Evolutionary conservation across 768 basidiomycete species (phyloP), one percentile per base, ranked within the genome.

Genomic region (Collybiopsis luxurians): DNA sequence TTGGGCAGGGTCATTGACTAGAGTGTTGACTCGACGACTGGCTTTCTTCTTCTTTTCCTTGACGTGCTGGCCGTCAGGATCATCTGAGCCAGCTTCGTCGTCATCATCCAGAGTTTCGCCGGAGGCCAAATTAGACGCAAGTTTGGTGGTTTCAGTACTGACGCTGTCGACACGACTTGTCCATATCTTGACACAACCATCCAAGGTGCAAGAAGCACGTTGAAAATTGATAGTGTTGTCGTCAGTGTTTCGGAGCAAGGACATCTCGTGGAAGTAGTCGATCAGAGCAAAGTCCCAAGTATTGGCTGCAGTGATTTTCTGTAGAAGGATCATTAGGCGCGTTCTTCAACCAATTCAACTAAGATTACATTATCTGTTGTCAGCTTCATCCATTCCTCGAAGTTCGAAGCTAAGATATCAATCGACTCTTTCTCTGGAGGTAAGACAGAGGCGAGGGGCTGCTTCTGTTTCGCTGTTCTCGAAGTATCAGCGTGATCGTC

Each of bases 351-450:
- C 13, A 28, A n/a, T 5, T 38, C 68, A 60, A 36, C 40, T 19
- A 19, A 53, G 27, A 85, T 63, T 68, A 98, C 97, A 71, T 98
- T 98, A 68, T 98, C 96, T 2, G 96, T 98, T 1, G 95, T 95
- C 86, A 98, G 87, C 78, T 98, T 98, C 96, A 99, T 98, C 97
- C 97, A 98, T 71, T 98, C 95, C 69, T 99, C 97, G 66, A 89
- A 97, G 64, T 95, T 97, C 38, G 86, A 89, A 72, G 80, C 92
- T 84, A 92, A 91, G n/a, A 94, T 82, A 61, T 95, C 91, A 61
- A 87, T 72, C 0, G 88, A 79, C 19, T 87, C 82, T 34, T 34
- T 49, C 42, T 86, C 79, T 26, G 85, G 81, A 31, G 67, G 67
- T 7, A 13, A 6, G 1, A 73, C 69, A 2, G 83, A 83, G 7